phyloP scores from a whole-genome alignment of 768 basidiomycete species.

The Baorangia bicolor region DNA sequence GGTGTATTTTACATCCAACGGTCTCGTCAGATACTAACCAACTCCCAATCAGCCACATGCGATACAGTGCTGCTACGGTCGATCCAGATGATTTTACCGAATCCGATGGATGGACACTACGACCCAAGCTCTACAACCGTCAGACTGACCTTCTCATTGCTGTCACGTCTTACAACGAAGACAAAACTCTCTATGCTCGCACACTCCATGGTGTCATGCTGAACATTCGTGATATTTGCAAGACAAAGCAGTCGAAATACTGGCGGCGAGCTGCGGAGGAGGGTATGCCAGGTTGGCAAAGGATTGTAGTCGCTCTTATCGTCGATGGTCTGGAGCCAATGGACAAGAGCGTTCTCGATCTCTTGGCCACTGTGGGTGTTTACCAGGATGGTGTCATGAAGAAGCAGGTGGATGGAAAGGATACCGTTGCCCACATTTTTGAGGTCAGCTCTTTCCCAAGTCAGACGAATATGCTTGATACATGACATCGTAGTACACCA shows the following conservation, averaged over 20 bases:
- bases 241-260: conserved; percentile 91
- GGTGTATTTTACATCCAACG: conserved; percentile 29
- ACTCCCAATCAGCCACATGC: conserved; percentile 62
- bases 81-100: conserved; percentile 88
- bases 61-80: conserved; percentile 89
- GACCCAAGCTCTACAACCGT: conserved; percentile 82
- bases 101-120: conserved; percentile 80
- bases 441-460: conserved; percentile 52
- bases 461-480: conserved; percentile 3
- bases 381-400: conserved; percentile 97
- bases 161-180: conserved; percentile 91
- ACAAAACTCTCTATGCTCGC: conserved; percentile 87
- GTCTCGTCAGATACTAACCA: not conserved
- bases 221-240: conserved; percentile 97
- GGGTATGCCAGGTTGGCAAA: conserved; percentile 86
- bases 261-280: conserved; percentile 84
- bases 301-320: conserved; percentile 85
- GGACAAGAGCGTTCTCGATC: conserved; percentile 92
- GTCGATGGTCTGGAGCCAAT: conserved; percentile 92
- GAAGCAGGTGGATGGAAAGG: conserved; percentile 85
- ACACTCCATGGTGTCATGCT: conserved; percentile 96
- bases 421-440: conserved; percentile 92
- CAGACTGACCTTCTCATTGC: conserved; percentile 93
- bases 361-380: conserved; percentile 86
- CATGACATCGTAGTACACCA: conserved; percentile 71